Evolutionary conservation across 1,284 basidiomycete species (phyloP), one percentile per base, ranked within the genome.

Genomic region (Bondarzewia mesenterica): DNA sequence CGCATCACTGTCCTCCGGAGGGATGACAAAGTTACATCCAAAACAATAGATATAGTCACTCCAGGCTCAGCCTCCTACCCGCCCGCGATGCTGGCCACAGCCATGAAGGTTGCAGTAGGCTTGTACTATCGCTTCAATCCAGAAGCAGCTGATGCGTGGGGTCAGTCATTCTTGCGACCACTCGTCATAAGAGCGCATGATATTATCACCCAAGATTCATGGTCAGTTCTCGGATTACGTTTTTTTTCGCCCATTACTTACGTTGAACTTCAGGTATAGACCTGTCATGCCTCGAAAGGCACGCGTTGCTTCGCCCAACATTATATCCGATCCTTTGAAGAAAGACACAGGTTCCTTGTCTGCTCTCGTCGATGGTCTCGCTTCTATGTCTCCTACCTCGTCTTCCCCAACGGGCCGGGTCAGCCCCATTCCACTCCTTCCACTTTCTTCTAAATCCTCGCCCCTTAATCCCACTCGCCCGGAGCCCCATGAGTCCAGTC

Each of bases 81-180:
- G 40, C 49, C 51, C 4, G 50, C 51, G 25, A 58, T 63, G 39
- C 52, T 62, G 0, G 57, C 62, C 6, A 48, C 51, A 18, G 52
- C 56, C 7, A 43, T 66, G 18, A 60, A 62, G 39, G 60, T 58
- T 3, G 51, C 56, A 2, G 52, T 60, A 18, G 64, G 63, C 16
- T 60, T 61, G 54, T 58, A 54, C 47, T 58, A 63, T 43, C 46
- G 49, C 36, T 46, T 47, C 21, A 53, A 63, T 38, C 54, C 60
- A 2, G 52, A 42, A 4, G 51, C 46, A 22, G 58, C 62, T 7
- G 52, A 57, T 16, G 57, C 52, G 27, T 63, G 63, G 62, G 63
- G 57, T 10, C 48, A 54, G 15, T 27, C 22, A 7, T 62, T 56
- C 53, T 52, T 64, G 26, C 51, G 42, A 21, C 55, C 56, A 10